A percentile compares a stretch with the other conserved stretches of the same genome.
These are phyloP conservation scores for Neurospora crassa DNA, from an alignment of 2,329 filamentous ascomycete genomes.

Conservation along the genomic window DNA sequence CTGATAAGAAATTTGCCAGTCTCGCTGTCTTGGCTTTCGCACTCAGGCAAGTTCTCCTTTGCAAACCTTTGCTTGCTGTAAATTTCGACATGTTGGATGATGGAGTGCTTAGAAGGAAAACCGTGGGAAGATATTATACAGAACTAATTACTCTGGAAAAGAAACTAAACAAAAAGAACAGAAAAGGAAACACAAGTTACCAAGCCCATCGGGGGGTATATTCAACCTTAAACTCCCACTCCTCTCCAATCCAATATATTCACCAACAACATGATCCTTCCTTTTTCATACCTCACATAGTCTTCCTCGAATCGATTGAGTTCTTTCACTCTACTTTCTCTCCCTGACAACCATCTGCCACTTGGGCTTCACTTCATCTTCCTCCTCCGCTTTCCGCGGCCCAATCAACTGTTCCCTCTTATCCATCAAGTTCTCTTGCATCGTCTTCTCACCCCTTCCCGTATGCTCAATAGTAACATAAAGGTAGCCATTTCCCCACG, in stretches of 20 bases:
- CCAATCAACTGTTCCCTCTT: neutral
- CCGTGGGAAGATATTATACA: neutral
- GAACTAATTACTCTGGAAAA: neutral
- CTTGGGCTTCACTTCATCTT: neutral
- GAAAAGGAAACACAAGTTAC: neutral
- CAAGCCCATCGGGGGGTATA: neutral
- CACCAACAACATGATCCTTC: too few species aligned
- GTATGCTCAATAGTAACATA: neutral
- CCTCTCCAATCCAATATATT: neutral
- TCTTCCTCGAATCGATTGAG: too few species aligned
- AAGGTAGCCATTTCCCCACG: neutral
- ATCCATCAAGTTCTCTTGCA: neutral
- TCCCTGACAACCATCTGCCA: neutral
- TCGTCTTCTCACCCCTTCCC: neutral
- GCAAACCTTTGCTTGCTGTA: too few species aligned
- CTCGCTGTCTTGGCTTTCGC: neutral
- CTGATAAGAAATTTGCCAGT: neutral
- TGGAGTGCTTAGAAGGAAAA: neutral
- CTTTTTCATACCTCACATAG: too few species aligned
- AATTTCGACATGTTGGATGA: neutral
- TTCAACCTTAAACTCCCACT: neutral
- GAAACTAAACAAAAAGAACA: neutral
- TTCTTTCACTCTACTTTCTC: neutral
- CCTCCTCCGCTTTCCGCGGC: neutral
- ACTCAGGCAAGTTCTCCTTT: neutral